These are phyloP conservation scores for Dothideomycetes sp. DNA, from an alignment of 2,329 filamentous ascomycete species.

Conservation along the genomic window DNA sequence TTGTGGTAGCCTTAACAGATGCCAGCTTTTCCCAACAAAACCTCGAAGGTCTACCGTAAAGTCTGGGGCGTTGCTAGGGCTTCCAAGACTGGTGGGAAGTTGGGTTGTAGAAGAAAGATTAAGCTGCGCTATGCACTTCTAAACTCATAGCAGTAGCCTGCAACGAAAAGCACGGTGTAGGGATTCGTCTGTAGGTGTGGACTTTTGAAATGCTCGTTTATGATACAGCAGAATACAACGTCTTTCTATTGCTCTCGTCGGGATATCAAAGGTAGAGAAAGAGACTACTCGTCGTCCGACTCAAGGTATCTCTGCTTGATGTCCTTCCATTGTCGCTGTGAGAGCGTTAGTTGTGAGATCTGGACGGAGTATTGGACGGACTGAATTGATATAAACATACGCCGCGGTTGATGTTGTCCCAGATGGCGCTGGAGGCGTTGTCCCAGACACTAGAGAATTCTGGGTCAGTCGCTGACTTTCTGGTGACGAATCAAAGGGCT, in stretches of 20 bases:
- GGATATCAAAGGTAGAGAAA: neutral
- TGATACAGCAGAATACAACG: slow-evolving; percentile 7
- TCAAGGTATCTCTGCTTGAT: slow-evolving; percentile 79
- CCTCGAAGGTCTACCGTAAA: too few species aligned
- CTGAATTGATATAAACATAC: slow-evolving; percentile 54
- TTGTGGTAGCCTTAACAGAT: too few species aligned
- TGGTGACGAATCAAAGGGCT: neutral
- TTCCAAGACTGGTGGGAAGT: too few species aligned
- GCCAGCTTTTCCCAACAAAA: too few species aligned
- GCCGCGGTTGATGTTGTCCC: slow-evolving; percentile 84
- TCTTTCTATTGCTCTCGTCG: slow-evolving; percentile 1
- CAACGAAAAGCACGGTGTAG: too few species aligned
- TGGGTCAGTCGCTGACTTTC: neutral
- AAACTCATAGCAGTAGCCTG: too few species aligned
- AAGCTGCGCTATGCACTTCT: too few species aligned
- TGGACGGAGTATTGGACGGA: too few species aligned
- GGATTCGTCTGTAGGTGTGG: too few species aligned
- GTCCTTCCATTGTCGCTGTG: slow-evolving; percentile 98
- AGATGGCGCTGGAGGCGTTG: slow-evolving; percentile 68
- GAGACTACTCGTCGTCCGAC: slow-evolving; percentile 35
- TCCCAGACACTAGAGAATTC: slow-evolving; percentile 77
- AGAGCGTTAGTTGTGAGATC: slow-evolving; percentile 15
- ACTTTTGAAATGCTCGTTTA: slow-evolving; percentile 3
- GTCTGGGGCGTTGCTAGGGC: too few species aligned
- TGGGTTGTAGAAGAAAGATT: too few species aligned